Conservation (phyloP, 2,329 filamentous ascomycete genomes). For the Fusarium xylarioides region DNA sequence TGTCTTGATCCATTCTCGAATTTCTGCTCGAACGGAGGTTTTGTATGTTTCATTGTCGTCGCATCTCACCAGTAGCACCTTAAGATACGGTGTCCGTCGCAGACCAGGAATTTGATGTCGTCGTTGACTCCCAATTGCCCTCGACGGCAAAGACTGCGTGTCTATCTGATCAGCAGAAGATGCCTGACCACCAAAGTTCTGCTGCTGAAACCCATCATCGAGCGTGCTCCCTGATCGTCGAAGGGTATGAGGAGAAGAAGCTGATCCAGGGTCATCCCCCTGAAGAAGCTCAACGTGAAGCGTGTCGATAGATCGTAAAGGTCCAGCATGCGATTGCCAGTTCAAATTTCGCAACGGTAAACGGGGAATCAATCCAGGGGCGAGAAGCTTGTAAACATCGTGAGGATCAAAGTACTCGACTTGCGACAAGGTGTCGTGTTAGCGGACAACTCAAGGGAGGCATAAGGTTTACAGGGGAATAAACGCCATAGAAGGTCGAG, state of each 20-base stretch:
- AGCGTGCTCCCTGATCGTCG: slow-evolving; percentile 48
- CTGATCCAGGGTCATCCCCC: slow-evolving; percentile 57
- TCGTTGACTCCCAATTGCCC: slow-evolving; percentile 56
- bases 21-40: slow-evolving; percentile 74
- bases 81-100: slow-evolving; percentile 91
- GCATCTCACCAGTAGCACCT: slow-evolving; percentile 87
- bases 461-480: background rate
- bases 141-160: slow-evolving; percentile 45
- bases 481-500: background rate
- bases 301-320: slow-evolving; percentile 90
- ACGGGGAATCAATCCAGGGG: slow-evolving; percentile 78
- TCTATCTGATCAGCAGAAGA: slow-evolving; percentile 53
- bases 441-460: slow-evolving; percentile 11
- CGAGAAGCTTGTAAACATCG: slow-evolving; percentile 83
- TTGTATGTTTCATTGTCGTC: slow-evolving; percentile 98
- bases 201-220: slow-evolving; percentile 71
- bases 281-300: slow-evolving; percentile 90
- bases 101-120: slow-evolving; percentile 96
- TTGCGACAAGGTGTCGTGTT: slow-evolving; percentile 50
- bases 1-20: slow-evolving; percentile 91
- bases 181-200: slow-evolving; percentile 56
- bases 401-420: slow-evolving; percentile 97
- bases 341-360: slow-evolving; percentile 91
- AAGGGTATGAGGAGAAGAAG: slow-evolving; percentile 44
- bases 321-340: slow-evolving; percentile 94